Evolutionary conservation across 164 flowering plant genomes (phyloP).

Genomic region (Kalanchoe fedtschenkoi): DNA sequence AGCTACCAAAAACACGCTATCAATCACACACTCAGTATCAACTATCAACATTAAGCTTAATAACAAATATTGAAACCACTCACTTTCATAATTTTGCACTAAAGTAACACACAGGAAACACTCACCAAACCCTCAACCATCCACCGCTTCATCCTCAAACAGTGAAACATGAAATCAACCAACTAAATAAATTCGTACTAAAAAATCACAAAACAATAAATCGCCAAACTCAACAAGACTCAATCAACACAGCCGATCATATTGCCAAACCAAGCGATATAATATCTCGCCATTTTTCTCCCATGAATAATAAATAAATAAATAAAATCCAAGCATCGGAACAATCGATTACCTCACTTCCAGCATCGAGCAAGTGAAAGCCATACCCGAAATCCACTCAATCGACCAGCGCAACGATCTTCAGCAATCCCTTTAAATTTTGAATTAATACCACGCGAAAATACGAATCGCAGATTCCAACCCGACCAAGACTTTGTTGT

Average conservation of each 20-base stretch:
- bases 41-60: too few relatives aligned
- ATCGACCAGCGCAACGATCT: background rate
- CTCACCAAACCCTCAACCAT: background rate
- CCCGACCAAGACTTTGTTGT: background rate
- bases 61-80: too few relatives aligned
- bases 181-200: background rate
- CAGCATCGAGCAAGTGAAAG: conserved; percentile 1
- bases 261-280: too few relatives aligned
- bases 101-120: background rate
- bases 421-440: background rate
- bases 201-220: background rate
- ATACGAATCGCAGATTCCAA: background rate
- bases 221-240: too few relatives aligned
- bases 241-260: too few relatives aligned
- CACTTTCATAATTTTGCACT: background rate
- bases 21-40: too few relatives aligned
- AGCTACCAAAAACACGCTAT: too few relatives aligned
- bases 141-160: background rate
- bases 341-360: conserved; percentile 1
- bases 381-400: background rate
- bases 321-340: too few relatives aligned
- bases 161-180: background rate
- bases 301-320: background rate
- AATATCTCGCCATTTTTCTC: too few relatives aligned
- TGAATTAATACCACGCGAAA: background rate